Base-by-base conservation (phyloP, 805 yeast genomes). In the Pichia exigua region DNA sequence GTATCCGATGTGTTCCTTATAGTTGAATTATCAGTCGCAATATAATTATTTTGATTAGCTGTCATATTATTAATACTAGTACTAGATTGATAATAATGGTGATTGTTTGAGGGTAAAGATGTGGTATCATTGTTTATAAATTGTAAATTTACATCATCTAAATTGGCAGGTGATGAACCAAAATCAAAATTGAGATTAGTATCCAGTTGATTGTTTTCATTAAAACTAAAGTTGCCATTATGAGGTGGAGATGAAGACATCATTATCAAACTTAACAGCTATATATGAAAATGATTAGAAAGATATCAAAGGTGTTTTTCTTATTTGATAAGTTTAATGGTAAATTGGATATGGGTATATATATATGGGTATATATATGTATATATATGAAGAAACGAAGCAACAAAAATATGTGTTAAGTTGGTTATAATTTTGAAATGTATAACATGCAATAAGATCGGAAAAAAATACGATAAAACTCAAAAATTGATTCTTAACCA, bases 221-320 rank as follows among this genome's bases (percentile, higher is more conserved):
- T 53, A n/a, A 59, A 55, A 15, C 59, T 55, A 21, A 58, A 51
- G 28, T 54, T 46, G 49, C 56, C 58, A 46, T 57, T 54, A 28
- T 64, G 66, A 45, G 70, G 67, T 47, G 70, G 70, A 45, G 69
- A 65, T 57, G 70, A 66, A 51, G 70, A 64, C 70, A 66, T 66
- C 70, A 66, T 66, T 42, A 47, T 50, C 42, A 46, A 18, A 15
- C 38, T 32, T n/a, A 21, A 18, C 28, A 18, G 22, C 5, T 15
- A 30, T 5, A 13, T 2, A 13, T 30, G 35, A 7, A 27, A 18
- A 42, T 2, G 8, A 40, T 10, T 5, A 40, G 42, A 10, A 13
- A 20, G 17, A 21, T 13, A 13, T 30, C 35, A 30, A 30, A 30
- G 13, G 35, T 11, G 35, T 30, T 30, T 13, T 13, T 30, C 35